Conservation (phyloP, 345 rosid genomes). For the Conringia planisiliqua region DNA sequence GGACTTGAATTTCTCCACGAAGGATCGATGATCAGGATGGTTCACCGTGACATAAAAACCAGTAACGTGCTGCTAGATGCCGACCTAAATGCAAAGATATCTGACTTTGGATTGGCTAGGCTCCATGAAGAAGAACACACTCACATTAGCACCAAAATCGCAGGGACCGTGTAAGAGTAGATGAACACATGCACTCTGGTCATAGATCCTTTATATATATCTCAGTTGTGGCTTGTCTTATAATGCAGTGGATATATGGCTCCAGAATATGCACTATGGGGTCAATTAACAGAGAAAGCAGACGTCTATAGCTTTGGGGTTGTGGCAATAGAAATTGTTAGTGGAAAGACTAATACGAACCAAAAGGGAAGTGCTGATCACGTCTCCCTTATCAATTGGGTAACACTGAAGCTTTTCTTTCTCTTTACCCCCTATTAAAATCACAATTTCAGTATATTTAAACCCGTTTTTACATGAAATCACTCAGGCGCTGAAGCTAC, state of each 20-base stretch:
- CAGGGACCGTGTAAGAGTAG: constrained; percentile 53
- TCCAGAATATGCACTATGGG: constrained; percentile 44
- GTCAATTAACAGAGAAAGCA: constrained; percentile 44
- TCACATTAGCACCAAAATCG: constrained; percentile 57
- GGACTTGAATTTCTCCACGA: constrained; percentile 44
- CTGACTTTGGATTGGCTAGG: constrained; percentile 58
- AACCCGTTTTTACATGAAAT: neutral
- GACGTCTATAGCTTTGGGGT: constrained; percentile 48
- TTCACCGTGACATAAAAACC: neutral
- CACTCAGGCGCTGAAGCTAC: constrained; percentile 28
- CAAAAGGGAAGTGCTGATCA: neutral
- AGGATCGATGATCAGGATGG: neutral
- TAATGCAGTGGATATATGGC: constrained; percentile 38
- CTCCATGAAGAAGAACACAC: constrained; percentile 45
- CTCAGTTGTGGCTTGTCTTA: neutral
- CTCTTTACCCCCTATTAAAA: neutral
- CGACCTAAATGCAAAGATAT: too few relatives aligned
- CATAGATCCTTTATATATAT: neutral
- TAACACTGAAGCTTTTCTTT: neutral
- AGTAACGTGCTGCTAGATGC: too few relatives aligned
- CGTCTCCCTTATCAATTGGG: constrained; percentile 43
- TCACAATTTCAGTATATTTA: neutral
- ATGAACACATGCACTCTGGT: neutral
- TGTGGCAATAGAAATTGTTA: constrained; percentile 43
- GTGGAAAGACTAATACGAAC: constrained; percentile 28